Evolutionary conservation across 305 asterid genomes (phyloP), one percentile per base, ranked within the genome.

Genomic region (Ajuga reptans): DNA sequence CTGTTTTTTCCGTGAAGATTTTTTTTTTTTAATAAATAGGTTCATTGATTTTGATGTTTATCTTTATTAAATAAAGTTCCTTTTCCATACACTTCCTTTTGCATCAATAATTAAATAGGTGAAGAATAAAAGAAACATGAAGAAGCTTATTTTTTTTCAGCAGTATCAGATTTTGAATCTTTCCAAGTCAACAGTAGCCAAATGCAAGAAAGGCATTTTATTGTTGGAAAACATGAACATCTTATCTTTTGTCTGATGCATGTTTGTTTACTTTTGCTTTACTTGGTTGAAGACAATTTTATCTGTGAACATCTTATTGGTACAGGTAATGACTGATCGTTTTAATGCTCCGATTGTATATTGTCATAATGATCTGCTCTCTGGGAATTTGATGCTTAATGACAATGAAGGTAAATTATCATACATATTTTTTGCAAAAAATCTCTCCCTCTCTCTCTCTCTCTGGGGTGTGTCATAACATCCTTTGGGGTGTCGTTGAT

Each of bases 341-440:
- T 81, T 92, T 51, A 70, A 82, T 63, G 82, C 96, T 58, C 96
- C 95, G 3, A 87, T 90, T 52, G 90, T 89, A 50, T 93, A 33
- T 82, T 81, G 89, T 46, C 98, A 90, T 80, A 90, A 90, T 72
- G 98, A 90, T 80, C 81, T 93, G 59, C 96, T 90, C 67, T 90
- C 94, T 61, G 98, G 98, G 75, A 93, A 93, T 75, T 77, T 90
- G 82, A 93, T 93, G 98, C 85, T 84, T 24, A 86, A 89, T 85
- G 96, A 90, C 36, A 86, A 86, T 53, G 85, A 86, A 89, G 98
- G 98, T 92, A 83, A 60, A 56, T 55, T 60, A 75, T 66, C 54
- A 72, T 55, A 31, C 75, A 45, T 43, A 6, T 16, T 12, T 21
- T 66, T 69, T 59, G 16, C 68, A 47, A 45, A 58, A 64, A 46